A percentile compares a stretch with the other conserved stretches of the same genome.
These are phyloP conservation scores for Suillus hirtellus DNA, from an alignment of 768 basidiomycete genomes.

Conservation along the genomic window DNA sequence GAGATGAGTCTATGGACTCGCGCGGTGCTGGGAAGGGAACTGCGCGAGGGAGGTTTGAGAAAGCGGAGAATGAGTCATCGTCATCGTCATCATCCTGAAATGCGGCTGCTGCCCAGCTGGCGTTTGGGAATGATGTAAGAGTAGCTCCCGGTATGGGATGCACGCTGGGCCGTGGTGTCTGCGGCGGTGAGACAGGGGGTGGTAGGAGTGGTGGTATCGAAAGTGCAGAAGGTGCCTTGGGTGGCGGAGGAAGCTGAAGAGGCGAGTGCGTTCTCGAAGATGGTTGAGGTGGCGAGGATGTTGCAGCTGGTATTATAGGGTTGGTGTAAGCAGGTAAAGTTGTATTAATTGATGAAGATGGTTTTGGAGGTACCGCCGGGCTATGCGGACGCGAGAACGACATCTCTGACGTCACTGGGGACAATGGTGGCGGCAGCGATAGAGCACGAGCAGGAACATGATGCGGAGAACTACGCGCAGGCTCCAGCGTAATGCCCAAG, in stretches of 20 bases:
- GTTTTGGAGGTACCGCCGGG: constrained; percentile 14
- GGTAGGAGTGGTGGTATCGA: constrained; percentile 29
- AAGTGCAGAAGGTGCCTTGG: constrained; percentile 24
- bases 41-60: constrained; percentile 34
- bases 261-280: constrained; percentile 21
- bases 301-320: constrained; percentile 12
- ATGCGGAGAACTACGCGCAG: constrained; percentile 1
- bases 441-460: constrained; percentile 16
- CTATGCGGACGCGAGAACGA: constrained; percentile 19
- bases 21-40: constrained; percentile 4
- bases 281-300: constrained; percentile 22
- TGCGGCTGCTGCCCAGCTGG: neutral
- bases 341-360: constrained; percentile 5
- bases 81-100: constrained; percentile 30
- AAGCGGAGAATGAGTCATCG: constrained; percentile 55
- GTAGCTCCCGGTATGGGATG: constrained; percentile 13
- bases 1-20: constrained; percentile 22
- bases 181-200: constrained; percentile 32
- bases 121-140: constrained; percentile 13
- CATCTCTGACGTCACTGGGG: constrained; percentile 31
- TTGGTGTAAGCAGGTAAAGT: constrained; percentile 12
- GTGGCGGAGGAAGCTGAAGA: constrained; percentile 26
- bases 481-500: constrained; percentile 2
- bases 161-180: constrained; percentile 29
- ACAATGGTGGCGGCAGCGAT: constrained; percentile 24